Percentiles rank a stretch among this genome's conserved stretches.
Conservation (phyloP, 2,329 filamentous ascomycete species). For the Alternaria sp. region DNA sequence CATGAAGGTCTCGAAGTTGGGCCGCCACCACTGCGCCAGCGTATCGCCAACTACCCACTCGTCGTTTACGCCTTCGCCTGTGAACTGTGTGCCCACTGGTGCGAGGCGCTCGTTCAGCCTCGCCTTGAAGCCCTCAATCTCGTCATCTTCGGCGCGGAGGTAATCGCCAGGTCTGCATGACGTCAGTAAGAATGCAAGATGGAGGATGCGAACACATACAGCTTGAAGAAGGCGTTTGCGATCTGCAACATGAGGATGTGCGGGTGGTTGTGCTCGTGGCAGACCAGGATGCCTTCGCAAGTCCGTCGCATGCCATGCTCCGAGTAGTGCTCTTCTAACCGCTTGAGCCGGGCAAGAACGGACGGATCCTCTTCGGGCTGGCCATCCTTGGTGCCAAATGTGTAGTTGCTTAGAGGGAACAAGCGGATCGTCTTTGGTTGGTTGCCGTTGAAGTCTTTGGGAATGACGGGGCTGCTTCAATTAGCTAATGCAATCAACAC, state of each 20-base stretch:
- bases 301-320: constrained; percentile 95
- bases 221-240: constrained; percentile 98
- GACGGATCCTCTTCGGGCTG: constrained; percentile 98
- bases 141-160: constrained; percentile 84
- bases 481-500: background rate
- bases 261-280: constrained; percentile 98
- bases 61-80: constrained; percentile 85
- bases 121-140: constrained; percentile 92
- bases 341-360: constrained; percentile 87
- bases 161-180: constrained; percentile 81
- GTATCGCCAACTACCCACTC: constrained; percentile 97
- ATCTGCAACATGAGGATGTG: constrained; percentile 99
- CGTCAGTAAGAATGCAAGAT: constrained; percentile 1
- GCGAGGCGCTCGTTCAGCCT: constrained; percentile 92
- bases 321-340: constrained; percentile 93
- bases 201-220: constrained; percentile 54
- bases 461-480: constrained; percentile 69
- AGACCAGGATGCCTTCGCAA: constrained; percentile 95
- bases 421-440: constrained; percentile 90
- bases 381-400: constrained; percentile 96
- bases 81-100: constrained; percentile 81
- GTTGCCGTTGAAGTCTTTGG: constrained; percentile 83
- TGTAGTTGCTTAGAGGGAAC: constrained; percentile 97
- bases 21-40: constrained; percentile 96
- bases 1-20: constrained; percentile 99